Percentiles rank a stretch among this genome's conserved stretches.
These are phyloP conservation scores for Cladosporium halotolerans DNA, from an alignment of 2,329 filamentous ascomycete species.

Conservation along the genomic window DNA sequence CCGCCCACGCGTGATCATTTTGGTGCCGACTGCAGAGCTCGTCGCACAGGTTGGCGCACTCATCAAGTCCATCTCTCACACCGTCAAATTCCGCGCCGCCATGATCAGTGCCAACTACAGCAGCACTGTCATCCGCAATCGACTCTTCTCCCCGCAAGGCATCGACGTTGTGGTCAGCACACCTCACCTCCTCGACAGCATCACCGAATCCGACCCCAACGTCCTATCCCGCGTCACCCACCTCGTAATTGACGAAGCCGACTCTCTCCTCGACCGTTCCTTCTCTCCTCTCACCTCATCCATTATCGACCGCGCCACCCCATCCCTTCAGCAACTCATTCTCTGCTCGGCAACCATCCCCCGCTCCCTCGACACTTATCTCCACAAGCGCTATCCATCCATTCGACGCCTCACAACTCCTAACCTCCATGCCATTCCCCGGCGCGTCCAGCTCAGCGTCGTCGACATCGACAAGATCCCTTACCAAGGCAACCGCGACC, in stretches of 20 bases:
- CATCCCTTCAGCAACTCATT: conserved; percentile 78
- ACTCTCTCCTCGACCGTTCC: conserved; percentile 88
- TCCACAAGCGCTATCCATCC: conserved; percentile 75
- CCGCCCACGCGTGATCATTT: conserved; percentile 73
- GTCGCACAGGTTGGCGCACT: conserved; percentile 79
- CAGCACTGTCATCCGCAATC: conserved; percentile 72
- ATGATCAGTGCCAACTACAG: conserved; percentile 73
- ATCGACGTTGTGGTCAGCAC: conserved; percentile 84
- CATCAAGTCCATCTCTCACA: conserved; percentile 76
- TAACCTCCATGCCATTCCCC: conserved; percentile 91
- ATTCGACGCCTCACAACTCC: conserved; percentile 85
- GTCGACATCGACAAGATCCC: conserved; percentile 89
- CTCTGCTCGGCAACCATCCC: conserved; percentile 97
- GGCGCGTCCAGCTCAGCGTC: conserved; percentile 87
- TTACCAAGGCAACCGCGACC: conserved; percentile 84
- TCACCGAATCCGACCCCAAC: conserved; percentile 84
- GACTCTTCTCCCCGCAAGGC: conserved; percentile 72
- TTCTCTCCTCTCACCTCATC: conserved; percentile 77
- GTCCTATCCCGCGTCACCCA: conserved; percentile 87
- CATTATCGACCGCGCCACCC: conserved; percentile 74
- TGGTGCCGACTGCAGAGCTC: conserved; percentile 88
- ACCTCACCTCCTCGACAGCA: conserved; percentile 80
- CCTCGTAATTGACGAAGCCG: conserved; percentile 88
- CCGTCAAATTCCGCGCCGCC: conserved; percentile 78
- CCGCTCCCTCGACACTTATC: conserved; percentile 74